These are phyloP conservation scores for Russula earlei DNA, from an alignment of 768 basidiomycete species.

Conservation along the genomic window DNA sequence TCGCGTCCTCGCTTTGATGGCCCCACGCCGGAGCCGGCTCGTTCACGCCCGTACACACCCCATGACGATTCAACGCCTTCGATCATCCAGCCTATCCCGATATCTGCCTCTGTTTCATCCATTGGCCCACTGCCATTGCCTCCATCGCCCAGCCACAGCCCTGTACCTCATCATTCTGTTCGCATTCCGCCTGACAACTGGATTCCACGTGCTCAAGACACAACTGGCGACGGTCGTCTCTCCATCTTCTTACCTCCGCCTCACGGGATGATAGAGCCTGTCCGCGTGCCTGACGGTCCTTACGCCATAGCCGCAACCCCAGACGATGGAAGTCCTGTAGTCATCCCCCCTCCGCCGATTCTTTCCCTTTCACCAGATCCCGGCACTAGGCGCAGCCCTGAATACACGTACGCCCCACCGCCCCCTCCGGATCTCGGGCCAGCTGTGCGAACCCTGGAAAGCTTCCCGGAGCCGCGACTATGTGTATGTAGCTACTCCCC, in stretches of 20 bases:
- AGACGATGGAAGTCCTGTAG: slow-evolving; percentile 13
- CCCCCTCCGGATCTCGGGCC: slow-evolving; percentile 7
- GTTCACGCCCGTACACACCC: slow-evolving; percentile 16
- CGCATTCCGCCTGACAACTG: slow-evolving; percentile 18
- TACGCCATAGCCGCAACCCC: slow-evolving; percentile 13
- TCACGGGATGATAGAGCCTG: slow-evolving; percentile 9
- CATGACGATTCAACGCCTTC: slow-evolving; percentile 16
- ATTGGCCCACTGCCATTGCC: not conserved
- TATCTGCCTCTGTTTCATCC: slow-evolving; percentile 9
- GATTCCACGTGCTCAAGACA: slow-evolving; percentile 17
- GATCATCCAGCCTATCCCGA: slow-evolving; percentile 17
- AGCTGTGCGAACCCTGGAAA: not conserved
- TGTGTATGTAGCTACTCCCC: not conserved
- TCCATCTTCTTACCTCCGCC: slow-evolving; percentile 18
- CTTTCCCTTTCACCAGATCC: slow-evolving; percentile 1
- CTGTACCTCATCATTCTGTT: slow-evolving; percentile 5
- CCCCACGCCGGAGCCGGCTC: slow-evolving; percentile 2
- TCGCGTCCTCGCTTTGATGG: slow-evolving; percentile 8
- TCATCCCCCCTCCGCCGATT: not conserved
- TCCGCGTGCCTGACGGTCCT: slow-evolving; percentile 5
- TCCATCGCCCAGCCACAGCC: not conserved
- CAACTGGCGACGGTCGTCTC: slow-evolving; percentile 12
- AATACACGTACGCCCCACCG: slow-evolving; percentile 2
- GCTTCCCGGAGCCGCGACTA: slow-evolving; percentile 2
- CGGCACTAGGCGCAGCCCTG: not conserved